These are phyloP conservation scores for Hamamelis virginiana DNA, from an alignment of 164 flowering plant genomes.

Conservation along the genomic window DNA sequence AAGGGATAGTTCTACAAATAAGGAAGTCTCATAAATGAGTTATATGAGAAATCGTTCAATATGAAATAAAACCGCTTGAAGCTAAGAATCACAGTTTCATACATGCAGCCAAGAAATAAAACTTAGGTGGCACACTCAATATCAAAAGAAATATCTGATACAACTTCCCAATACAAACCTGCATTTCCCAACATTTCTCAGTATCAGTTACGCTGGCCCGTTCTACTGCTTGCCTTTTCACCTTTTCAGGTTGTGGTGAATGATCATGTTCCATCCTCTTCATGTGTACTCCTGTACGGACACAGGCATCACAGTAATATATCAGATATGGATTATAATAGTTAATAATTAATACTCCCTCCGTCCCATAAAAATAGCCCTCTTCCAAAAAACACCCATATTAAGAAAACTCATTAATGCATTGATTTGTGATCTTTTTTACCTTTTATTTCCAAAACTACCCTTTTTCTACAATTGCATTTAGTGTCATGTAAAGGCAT, in stretches of 20 bases:
- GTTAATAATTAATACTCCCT: not conserved
- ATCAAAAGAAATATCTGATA: not conserved
- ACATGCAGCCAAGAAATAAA: too few relatives aligned
- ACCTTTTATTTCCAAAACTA: too few relatives aligned
- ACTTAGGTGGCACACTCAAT: not conserved
- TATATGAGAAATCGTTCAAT: too few relatives aligned
- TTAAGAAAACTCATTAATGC: too few relatives aligned
- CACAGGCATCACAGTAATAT: slow-evolving; percentile 1
- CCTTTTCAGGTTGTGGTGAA: slow-evolving; percentile 20
- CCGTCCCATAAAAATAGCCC: too few relatives aligned
- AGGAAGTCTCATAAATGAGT: too few relatives aligned
- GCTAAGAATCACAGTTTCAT: too few relatives aligned
- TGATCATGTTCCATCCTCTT: slow-evolving; percentile 46
- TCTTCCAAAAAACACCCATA: too few relatives aligned
- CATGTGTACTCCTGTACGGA: slow-evolving; percentile 22
- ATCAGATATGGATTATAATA: not conserved
- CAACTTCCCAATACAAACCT: slow-evolving; percentile 26
- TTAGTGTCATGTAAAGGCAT: too few relatives aligned
- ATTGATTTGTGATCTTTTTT: too few relatives aligned
- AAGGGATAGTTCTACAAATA: not conserved
- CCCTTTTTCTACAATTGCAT: too few relatives aligned
- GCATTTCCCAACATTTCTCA: slow-evolving; percentile 14
- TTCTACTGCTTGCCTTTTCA: slow-evolving; percentile 28
- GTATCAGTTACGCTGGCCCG: slow-evolving; percentile 15
- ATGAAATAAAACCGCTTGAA: not conserved